Base-by-base conservation (phyloP, 768 basidiomycete species). In the Boletus bicolor region DNA sequence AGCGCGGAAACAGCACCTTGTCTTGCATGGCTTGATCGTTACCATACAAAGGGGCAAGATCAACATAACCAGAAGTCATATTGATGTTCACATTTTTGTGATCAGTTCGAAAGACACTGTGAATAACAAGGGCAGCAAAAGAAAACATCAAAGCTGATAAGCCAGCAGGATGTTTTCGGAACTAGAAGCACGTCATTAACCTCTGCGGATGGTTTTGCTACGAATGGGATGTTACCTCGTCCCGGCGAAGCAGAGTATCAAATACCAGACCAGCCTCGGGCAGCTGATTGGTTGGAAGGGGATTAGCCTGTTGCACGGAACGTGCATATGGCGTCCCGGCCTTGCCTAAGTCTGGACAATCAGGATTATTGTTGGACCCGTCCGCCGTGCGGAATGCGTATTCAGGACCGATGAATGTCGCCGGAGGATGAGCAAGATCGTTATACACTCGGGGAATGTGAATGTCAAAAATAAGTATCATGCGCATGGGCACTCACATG, bases 21-120 rank as follows among this genome's bases (percentile, higher is more conserved):
- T 87, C 71, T 65, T 87, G 85, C 17, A 74, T 79, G 15, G 70
- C 75, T 60, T 86, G 80, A 60, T 83, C 81, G 55, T 87, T 82
- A 0, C 93, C 93, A 64, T 95, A 95, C 28, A 95, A 73, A 3
- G 90, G 89, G 3, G 85, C 82, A 2, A 95, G 79, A 64, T 95
- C 93, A 49, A 93, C 84, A 64, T 95, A 95, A 12, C 89, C 87
- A 0, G 89, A 89, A 2, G 93, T 93, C 67, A 91, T 81, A 71
- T 95, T 95, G 62, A 90, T 84, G 63, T 78, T 79, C 15, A 77
- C 75, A 47, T 88, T 75, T 10, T 64, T 70, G 68, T 89, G 87
- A 11, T 83, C 82, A 0, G 92, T 93, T 42, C 89, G 89, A 81
- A 95, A 95, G 51, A 91, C 84, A 44, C 88, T 91, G 65, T 92